A percentile compares a stretch with the other conserved stretches of the same genome.
Conservation (phyloP, 2,329 filamentous ascomycete species). For the Penicillium hordei region DNA sequence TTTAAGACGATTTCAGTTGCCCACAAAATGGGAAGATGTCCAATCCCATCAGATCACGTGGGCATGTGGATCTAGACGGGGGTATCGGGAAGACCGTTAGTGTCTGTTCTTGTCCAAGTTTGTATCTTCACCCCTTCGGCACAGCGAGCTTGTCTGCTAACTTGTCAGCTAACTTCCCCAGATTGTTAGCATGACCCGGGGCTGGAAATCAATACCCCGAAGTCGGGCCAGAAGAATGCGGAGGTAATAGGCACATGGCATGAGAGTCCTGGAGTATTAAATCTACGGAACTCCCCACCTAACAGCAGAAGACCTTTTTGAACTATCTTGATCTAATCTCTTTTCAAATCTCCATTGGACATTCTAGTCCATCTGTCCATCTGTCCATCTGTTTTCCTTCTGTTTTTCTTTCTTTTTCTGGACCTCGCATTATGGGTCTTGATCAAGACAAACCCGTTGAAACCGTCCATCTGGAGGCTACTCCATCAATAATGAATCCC, state of each 20-base stretch:
- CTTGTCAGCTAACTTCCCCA: conserved; percentile 6
- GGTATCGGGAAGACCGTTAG: not conserved
- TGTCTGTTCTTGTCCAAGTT: not conserved
- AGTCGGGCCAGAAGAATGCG: conserved; percentile 1
- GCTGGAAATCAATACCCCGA: not conserved
- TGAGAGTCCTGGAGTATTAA: conserved; percentile 4
- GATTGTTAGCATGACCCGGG: conserved; percentile 1
- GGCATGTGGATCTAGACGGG: not conserved
- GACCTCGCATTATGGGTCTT: not conserved
- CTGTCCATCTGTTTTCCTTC: not conserved
- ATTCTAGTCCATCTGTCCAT: not conserved
- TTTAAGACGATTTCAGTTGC: not conserved
- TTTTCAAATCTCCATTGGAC: not conserved
- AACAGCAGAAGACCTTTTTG: not conserved
- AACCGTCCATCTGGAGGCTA: conserved; percentile 10
- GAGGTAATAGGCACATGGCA: not conserved
- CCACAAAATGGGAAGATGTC: not conserved
- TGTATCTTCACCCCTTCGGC: not conserved
- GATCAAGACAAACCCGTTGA: conserved; percentile 5
- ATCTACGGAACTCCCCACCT: not conserved
- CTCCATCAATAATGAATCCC: not conserved
- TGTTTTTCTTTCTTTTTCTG: too few relatives aligned
- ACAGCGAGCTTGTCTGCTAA: not conserved
- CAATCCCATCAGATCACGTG: not conserved
- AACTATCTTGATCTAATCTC: not conserved